Evolutionary conservation across 2,329 filamentous ascomycete genomes (phyloP), one percentile per base, ranked within the genome.

Genomic region (Karstenula rhodostoma): DNA sequence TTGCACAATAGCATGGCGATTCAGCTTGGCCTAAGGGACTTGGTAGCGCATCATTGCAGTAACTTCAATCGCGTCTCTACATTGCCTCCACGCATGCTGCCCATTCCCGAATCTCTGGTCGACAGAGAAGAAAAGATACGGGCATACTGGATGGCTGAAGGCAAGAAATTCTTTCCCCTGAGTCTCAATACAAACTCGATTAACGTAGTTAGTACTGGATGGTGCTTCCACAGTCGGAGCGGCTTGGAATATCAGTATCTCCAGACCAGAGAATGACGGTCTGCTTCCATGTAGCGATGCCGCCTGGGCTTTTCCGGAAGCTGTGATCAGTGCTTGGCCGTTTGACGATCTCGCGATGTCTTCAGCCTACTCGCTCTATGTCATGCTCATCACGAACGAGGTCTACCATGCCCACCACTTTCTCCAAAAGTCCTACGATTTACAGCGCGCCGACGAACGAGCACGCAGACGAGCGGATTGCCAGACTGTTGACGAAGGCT

Each of bases 131-230:
- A 77, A 57, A 66, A 68, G 33, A 74, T 77, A 19, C 67, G 76
- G 58, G 75, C 75, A 29, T 78, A 75, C 57, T 78, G 76, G 75
- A 78, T 77, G 75, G 74, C 70, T 5, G 73, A 77, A 66, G 59
- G 61, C 60, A 51, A 29, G 43, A 29, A 19, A 4, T 25, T 25
- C 8, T 51, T n/a, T 29, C 51, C 2, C n/a, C 4, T 19, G 17
- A 25, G 6, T 13, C 12, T 17, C 15, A 37, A 2, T 37, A 13
- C 2, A 37, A 37, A 12, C 13, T 15, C 35, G n/a, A n/a, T n/a
- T 50, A 25, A 55, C 42, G 22, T 17, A 3, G 10, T 13, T 27
- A 72, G 63, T 77, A 19, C 67, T 78, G 3, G 76, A 78, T 52
- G 70, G 69, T 29, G 71, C 75, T 22, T 75, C 74, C 0, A 73